These are phyloP conservation scores for Boechera divaricarpa DNA, from an alignment of 345 rosid genomes.

Conservation along the genomic window DNA sequence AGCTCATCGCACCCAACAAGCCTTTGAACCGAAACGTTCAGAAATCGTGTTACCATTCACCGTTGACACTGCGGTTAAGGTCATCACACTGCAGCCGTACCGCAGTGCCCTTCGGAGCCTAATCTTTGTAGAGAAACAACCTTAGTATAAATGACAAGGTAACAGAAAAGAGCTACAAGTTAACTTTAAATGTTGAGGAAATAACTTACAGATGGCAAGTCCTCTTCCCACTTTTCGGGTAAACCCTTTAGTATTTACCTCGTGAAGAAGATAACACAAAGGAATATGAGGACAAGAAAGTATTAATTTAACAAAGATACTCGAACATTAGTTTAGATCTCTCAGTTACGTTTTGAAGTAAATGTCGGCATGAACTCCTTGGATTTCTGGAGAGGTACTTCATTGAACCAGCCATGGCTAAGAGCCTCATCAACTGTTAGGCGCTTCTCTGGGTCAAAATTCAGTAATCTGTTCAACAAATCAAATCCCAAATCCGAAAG, in stretches of 20 bases:
- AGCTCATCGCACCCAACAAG: not conserved
- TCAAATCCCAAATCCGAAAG: slow-evolving; percentile 87
- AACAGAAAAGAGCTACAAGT: not conserved
- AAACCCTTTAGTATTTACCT: slow-evolving; percentile 36
- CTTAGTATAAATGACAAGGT: slow-evolving; percentile 10
- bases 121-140: slow-evolving; percentile 23
- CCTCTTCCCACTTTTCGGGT: slow-evolving; percentile 27
- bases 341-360: slow-evolving; percentile 47
- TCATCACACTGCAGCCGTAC: not conserved
- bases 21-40: not conserved
- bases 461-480: slow-evolving; percentile 70
- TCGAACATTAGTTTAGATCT: slow-evolving; percentile 37
- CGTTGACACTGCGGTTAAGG: not conserved
- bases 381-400: slow-evolving; percentile 71
- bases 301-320: slow-evolving; percentile 2
- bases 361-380: slow-evolving; percentile 83
- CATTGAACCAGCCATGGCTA: slow-evolving; percentile 79
- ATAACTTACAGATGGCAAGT: slow-evolving; percentile 42
- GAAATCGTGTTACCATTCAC: not conserved
- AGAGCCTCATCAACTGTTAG: slow-evolving; percentile 80
- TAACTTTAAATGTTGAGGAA: slow-evolving; percentile 3
- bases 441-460: slow-evolving; percentile 77
- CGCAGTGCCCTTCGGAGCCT: not conserved
- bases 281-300: slow-evolving; percentile 26
- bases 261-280: slow-evolving; percentile 45